Conservation (phyloP, 768 basidiomycete genomes). For the Hypholoma sublateritium region DNA sequence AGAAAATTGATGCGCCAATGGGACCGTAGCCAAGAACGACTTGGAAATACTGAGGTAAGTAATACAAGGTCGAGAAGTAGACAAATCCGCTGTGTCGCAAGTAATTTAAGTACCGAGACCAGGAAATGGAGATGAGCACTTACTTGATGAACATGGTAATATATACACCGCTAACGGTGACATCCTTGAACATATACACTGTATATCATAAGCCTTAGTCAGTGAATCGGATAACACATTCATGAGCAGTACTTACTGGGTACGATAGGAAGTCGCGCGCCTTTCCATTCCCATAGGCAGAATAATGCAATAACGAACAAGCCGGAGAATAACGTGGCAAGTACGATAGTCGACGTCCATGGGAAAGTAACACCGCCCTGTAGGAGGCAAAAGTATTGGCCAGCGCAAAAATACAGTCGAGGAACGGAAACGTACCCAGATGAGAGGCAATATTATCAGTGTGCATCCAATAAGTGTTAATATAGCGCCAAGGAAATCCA, state of each 20-base stretch:
- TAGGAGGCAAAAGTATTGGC: neutral
- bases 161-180: conserved; percentile 68
- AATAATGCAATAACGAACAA: conserved; percentile 55
- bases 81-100: conserved; percentile 47
- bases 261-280: conserved; percentile 68
- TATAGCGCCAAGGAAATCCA: conserved; percentile 63
- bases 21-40: conserved; percentile 67
- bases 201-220: neutral
- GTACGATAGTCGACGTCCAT: conserved; percentile 67
- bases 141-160: conserved; percentile 70
- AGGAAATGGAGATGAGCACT: conserved; percentile 10
- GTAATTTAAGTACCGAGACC: neutral
- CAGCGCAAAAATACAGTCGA: neutral
- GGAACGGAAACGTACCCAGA: conserved; percentile 51
- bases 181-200: conserved; percentile 74
- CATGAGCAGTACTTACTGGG: conserved; percentile 47
- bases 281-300: conserved; percentile 72
- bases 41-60: conserved; percentile 77
- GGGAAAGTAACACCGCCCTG: conserved; percentile 74
- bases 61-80: conserved; percentile 66
- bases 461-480: conserved; percentile 62
- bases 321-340: conserved; percentile 59
- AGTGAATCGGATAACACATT: neutral
- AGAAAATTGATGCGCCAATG: conserved; percentile 55
- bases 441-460: conserved; percentile 66